Percentiles rank a stretch among this genome's conserved stretches.
These are phyloP conservation scores for Cadophora luteo-olivacea DNA, from an alignment of 2,329 filamentous ascomycete species.

Conservation along the genomic window DNA sequence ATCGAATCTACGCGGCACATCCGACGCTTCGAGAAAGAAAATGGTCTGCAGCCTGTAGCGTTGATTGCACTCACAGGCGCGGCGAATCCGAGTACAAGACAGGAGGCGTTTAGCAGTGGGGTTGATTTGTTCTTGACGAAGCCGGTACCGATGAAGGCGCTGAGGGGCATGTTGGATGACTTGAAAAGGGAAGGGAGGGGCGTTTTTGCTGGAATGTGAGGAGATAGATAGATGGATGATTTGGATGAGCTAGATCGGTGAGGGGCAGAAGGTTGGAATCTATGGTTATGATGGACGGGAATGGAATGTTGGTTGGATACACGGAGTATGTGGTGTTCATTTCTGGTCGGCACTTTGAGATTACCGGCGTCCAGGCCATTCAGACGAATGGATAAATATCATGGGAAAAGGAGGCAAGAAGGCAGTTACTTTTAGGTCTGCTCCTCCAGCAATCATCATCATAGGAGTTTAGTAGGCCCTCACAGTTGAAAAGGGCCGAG, in stretches of 20 bases:
- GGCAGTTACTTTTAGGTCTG: background rate
- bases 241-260: too few relatives aligned
- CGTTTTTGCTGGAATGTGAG: conserved; percentile 21
- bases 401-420: background rate
- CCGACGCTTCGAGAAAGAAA: conserved; percentile 53
- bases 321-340: background rate
- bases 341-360: background rate
- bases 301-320: background rate
- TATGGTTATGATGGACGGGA: background rate
- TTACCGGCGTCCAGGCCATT: background rate
- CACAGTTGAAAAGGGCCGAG: background rate
- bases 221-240: background rate
- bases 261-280: background rate
- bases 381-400: too few relatives aligned
- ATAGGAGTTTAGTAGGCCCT: background rate
- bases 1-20: conserved; percentile 56
- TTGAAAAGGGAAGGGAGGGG: conserved; percentile 36
- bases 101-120: conserved; percentile 58
- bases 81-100: conserved; percentile 54
- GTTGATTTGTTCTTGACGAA: conserved; percentile 62
- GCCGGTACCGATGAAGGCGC: conserved; percentile 49
- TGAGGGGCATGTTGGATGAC: conserved; percentile 42
- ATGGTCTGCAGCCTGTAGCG: conserved; percentile 49
- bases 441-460: background rate
- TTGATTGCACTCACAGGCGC: conserved; percentile 61